Percentiles rank a stretch among this genome's conserved stretches.
Evolutionary conservation across 192 early-diverging fungal genomes (phyloP).

Genomic region (Linnemannia zychae): DNA sequence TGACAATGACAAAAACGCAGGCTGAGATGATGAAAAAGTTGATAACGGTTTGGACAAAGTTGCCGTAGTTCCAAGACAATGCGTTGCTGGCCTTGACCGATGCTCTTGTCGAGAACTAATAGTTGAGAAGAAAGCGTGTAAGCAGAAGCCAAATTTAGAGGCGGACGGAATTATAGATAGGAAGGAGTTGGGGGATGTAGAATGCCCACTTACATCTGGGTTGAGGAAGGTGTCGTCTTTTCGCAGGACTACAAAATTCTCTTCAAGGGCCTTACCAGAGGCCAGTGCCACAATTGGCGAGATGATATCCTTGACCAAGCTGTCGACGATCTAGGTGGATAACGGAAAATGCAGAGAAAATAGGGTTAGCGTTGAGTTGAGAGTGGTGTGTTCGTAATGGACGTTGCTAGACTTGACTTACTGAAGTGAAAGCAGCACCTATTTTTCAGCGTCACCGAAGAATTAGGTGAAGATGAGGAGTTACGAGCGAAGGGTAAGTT

Average conservation of each 20-base stretch:
- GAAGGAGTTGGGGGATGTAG: too few relatives aligned
- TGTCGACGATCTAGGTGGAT: slow-evolving; percentile 46
- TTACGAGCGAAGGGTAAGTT: not conserved
- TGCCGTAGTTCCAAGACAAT: slow-evolving; percentile 69
- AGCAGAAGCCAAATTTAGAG: not conserved
- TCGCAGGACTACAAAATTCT: slow-evolving; percentile 45
- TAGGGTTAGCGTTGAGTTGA: not conserved
- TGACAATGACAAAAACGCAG: slow-evolving; percentile 73
- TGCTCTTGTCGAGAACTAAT: slow-evolving; percentile 33
- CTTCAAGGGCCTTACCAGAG: slow-evolving; percentile 57
- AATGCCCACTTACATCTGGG: slow-evolving; percentile 22
- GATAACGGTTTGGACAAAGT: slow-evolving; percentile 74
- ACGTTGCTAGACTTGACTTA: slow-evolving; percentile 31
- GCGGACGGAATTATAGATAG: not conserved
- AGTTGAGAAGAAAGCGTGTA: not conserved
- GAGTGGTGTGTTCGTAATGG: not conserved
- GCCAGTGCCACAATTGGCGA: slow-evolving; percentile 70
- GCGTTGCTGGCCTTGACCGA: slow-evolving; percentile 62
- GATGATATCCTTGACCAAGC: slow-evolving; percentile 64
- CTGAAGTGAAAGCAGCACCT: slow-evolving; percentile 62
- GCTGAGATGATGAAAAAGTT: slow-evolving; percentile 75
- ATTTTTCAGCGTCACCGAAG: not conserved
- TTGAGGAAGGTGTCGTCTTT: slow-evolving; percentile 17
- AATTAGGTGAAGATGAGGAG: not conserved
- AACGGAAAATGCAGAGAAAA: not conserved